Conservation (phyloP, 139 green algal species). For the Gonium pectorale region DNA sequence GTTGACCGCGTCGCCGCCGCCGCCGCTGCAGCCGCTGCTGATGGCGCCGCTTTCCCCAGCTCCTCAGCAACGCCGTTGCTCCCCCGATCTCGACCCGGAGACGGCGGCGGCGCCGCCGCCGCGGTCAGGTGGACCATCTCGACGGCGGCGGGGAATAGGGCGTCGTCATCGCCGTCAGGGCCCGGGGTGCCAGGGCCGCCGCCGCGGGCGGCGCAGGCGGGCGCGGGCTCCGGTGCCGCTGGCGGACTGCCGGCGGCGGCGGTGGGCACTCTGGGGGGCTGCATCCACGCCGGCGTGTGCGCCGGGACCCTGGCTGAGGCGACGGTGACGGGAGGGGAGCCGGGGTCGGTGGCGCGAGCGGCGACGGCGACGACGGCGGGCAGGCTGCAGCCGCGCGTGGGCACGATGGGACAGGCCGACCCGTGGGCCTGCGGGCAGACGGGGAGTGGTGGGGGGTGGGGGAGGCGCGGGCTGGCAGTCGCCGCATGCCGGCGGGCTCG, state of each 20-base stretch:
- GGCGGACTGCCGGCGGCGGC: no score
- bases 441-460: background rate
- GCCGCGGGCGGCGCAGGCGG: no score
- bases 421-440: background rate
- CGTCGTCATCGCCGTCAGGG: background rate
- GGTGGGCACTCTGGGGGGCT: background rate
- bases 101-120: background rate
- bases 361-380: no score
- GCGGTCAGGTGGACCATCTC: background rate
- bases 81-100: background rate
- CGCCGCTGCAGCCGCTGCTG: background rate
- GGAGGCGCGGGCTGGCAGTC: background rate
- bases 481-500: background rate
- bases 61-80: background rate
- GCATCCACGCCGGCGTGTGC: background rate
- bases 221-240: no score
- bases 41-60: background rate
- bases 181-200: background rate
- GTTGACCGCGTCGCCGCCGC: background rate
- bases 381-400: conserved; percentile 25
- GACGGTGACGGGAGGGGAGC: background rate
- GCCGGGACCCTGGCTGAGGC: background rate
- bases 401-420: background rate
- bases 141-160: background rate
- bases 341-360: no score